These are phyloP conservation scores for Colletotrichum caudatum DNA, from an alignment of 2,329 filamentous ascomycete genomes.

Conservation along the genomic window DNA sequence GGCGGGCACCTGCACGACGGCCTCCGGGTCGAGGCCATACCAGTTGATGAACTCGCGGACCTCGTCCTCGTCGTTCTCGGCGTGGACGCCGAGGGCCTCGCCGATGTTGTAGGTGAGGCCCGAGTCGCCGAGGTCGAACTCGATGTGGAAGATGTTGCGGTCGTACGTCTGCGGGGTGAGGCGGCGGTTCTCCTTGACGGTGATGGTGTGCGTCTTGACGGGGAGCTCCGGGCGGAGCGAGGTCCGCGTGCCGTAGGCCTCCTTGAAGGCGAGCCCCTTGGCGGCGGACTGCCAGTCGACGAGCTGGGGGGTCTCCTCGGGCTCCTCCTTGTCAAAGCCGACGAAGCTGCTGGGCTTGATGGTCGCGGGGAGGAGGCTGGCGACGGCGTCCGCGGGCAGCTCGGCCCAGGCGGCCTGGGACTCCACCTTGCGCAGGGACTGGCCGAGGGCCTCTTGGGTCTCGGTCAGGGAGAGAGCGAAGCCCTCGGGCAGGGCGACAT, in stretches of 20 bases:
- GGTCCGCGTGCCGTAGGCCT: slow-evolving; percentile 83
- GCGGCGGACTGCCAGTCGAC: slow-evolving; percentile 86
- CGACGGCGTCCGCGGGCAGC: slow-evolving; percentile 68
- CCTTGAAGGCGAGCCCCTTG: slow-evolving; percentile 92
- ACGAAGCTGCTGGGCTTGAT: slow-evolving; percentile 86
- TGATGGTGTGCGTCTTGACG: slow-evolving; percentile 87
- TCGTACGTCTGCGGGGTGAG: slow-evolving; percentile 91
- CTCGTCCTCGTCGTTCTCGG: slow-evolving; percentile 86
- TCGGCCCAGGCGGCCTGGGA: slow-evolving; percentile 85
- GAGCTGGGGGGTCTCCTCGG: slow-evolving; percentile 73
- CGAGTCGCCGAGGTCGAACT: slow-evolving; percentile 93
- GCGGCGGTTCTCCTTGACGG: slow-evolving; percentile 94
- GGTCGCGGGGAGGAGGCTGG: slow-evolving; percentile 68
- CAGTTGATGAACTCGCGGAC: slow-evolving; percentile 88
- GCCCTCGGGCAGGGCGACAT: slow-evolving; percentile 70
- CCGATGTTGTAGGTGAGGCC: slow-evolving; percentile 97
- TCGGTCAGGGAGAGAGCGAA: slow-evolving; percentile 64
- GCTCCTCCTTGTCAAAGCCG: slow-evolving; percentile 80
- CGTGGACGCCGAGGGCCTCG: slow-evolving; percentile 95
- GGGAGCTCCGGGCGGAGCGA: slow-evolving; percentile 86
- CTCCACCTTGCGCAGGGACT: slow-evolving; percentile 78
- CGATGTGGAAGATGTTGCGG: slow-evolving; percentile 99
- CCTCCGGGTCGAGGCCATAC: slow-evolving; percentile 85
- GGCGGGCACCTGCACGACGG: slow-evolving; percentile 90
- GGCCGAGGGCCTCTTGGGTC: slow-evolving; percentile 74